Evolutionary conservation across 1,139 yeast genomes (phyloP), one percentile per base, ranked within the genome.

Genomic region (Candida sanyaensis): DNA sequence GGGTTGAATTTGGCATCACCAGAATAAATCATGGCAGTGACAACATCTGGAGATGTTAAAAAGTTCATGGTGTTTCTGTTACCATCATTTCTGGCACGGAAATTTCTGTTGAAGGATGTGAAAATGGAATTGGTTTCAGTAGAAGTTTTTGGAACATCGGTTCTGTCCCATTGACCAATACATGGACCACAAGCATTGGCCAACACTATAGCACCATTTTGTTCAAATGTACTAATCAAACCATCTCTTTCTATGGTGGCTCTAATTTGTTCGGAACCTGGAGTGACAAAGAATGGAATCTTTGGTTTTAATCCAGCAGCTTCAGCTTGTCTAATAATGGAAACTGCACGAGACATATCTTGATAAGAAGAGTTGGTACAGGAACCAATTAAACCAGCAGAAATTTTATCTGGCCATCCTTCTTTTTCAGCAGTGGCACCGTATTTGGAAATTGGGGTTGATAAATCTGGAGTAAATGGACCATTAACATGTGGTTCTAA

Each of bases 131-230:
- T 92, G 45, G 68, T 69, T 50, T 81, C 85, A 45, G 83, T 77
- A 7, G 87, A 81, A 47, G 80, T 81, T 66, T 86, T 86, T 45
- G 86, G 77, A 44, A 86, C 78, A 52, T 75, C 80, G 12, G 70
- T 60, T 71, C 99, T 84, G 66, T 91, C 97, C 99, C 99, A 93
- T 75, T 93, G 98, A 46, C 99, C 99, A 62, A 93, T 93, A 77
- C 99, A 93, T 55, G 98, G 99, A 50, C 99, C 99, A 77, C 99
- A 93, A 12, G 99, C 99, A 64, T 93, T 93, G 39, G 98, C 97
- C 55, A 93, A 77, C 13, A 93, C 97, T 46, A 83, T 78, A 44
- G 96, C 98, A 49, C 97, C 97, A 60, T 86, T 87, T 43, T 84
- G 78, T 65, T 86, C 85, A 64, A 93, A 90, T 34, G 87, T 83